Evolutionary conservation across 1,284 basidiomycete species (phyloP), one percentile per base, ranked within the genome.

Genomic region (Tilletia caries): DNA sequence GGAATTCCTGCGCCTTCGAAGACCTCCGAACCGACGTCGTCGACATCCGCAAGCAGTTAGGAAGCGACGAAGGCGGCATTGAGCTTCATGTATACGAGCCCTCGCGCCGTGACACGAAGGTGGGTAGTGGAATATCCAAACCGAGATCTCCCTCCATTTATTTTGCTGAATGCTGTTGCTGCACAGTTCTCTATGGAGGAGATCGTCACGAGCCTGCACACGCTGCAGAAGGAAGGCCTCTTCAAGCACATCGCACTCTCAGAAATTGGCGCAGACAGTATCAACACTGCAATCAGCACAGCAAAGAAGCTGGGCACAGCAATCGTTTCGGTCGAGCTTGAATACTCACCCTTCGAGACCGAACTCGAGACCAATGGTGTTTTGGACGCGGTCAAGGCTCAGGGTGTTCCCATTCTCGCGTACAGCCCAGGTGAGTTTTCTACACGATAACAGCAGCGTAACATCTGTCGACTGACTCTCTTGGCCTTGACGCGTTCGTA

Each of bases 281-380:
- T 82, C 67, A 69, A 76, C 23, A 62, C 69, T 15, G 77, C 79
- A 0, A 69, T 64, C 43, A 70, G 60, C 12, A 71, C 74, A 0
- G 71, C 70, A 15, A 75, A 44, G 43, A 44, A 44, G 43, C 43
- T 44, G 10, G 43, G 43, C 43, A 44, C 43, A 10, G 43, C 75
- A 2, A 71, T 91, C 71, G 81, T 88, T 1, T 88, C 88, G 3
- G 83, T 90, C 27, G 88, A 91, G 81, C 83, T 89, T 37, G 89
- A 90, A 79, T 88, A 87, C 78, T 89, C 87, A 2, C 88, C 89
- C 0, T 90, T 89, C 83, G 85, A 86, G 20, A 84, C 82, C 43
- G 84, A 85, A 64, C 84, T 85, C 27, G 86, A 87, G 70, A 79
- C 84, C 62, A 79, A 83, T 64, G 84, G 84, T 18, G 85, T 84